phyloP scores from a whole-genome alignment of 805 yeast species.

The Saitoella complicata region DNA sequence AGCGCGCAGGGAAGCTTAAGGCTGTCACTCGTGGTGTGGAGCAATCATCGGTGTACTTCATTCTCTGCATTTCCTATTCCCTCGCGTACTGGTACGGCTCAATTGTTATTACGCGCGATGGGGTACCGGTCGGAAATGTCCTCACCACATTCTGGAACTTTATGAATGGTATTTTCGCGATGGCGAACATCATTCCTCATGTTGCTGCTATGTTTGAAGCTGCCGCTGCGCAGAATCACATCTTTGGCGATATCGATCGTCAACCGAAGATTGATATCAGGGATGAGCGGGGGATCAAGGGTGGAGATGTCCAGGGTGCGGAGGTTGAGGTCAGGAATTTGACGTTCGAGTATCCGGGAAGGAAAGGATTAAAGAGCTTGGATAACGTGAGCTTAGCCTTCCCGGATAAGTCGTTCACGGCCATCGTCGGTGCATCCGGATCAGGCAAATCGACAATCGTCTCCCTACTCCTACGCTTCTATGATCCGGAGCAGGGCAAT shows the following conservation, averaged over 20 bases:
- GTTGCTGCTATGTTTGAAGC: conserved; percentile 24
- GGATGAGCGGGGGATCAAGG: conserved; percentile 16
- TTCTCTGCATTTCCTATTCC: conserved; percentile 13
- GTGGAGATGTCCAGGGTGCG: conserved; percentile 24
- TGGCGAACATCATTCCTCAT: conserved; percentile 28
- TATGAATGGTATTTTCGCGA: conserved; percentile 27
- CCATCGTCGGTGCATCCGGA: conserved; percentile 80
- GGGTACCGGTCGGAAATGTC: conserved; percentile 5
- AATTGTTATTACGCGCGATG: conserved; percentile 11
- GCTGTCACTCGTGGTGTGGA: conserved; percentile 14
- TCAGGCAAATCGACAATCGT: conserved; percentile 29
- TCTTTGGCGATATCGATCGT: conserved; percentile 28
- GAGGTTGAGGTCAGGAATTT: conserved; percentile 13
- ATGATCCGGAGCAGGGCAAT: conserved; percentile 31
- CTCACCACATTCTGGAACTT: conserved; percentile 18
- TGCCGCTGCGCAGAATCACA: conserved; percentile 24
- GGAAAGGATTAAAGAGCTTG: conserved; percentile 11
- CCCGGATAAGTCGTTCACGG: conserved; percentile 72
- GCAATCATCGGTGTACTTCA: conserved; percentile 11
- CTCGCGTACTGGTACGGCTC: conserved; percentile 19
- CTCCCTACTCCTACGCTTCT: conserved; percentile 40
- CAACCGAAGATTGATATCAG: conserved; percentile 23
- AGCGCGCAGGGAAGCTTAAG: conserved; percentile 11
- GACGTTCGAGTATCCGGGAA: conserved; percentile 15
- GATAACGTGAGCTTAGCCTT: conserved; percentile 9